phyloP scores from a whole-genome alignment of 768 basidiomycete genomes.

The Tulasnella sp. region DNA sequence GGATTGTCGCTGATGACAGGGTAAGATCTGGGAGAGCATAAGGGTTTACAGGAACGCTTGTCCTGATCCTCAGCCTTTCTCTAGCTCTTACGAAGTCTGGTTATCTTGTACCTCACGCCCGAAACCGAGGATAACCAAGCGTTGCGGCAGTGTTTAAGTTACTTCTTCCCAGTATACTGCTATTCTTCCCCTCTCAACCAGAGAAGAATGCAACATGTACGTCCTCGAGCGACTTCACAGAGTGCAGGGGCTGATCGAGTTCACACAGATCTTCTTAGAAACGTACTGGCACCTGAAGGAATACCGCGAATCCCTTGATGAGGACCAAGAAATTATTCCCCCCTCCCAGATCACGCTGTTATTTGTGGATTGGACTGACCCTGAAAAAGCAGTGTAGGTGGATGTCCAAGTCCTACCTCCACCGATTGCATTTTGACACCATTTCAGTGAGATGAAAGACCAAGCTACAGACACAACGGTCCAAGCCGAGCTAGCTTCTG shows the following conservation, averaged over 20 bases:
- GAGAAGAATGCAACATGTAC: constrained; percentile 59
- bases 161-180: constrained; percentile 83
- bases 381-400: constrained; percentile 37
- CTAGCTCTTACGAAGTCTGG: constrained; percentile 49
- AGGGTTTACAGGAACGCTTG: background rate
- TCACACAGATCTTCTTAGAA: constrained; percentile 40
- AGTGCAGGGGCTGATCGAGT: constrained; percentile 29
- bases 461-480: constrained; percentile 34
- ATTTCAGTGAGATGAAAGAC: constrained; percentile 34
- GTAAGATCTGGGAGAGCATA: constrained; percentile 42
- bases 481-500: constrained; percentile 57
- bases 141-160: constrained; percentile 77
- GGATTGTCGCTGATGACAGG: constrained; percentile 65
- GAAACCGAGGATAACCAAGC: constrained; percentile 76
- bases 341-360: constrained; percentile 37
- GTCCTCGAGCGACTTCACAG: constrained; percentile 35
- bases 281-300: constrained; percentile 38
- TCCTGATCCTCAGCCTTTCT: background rate
- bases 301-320: constrained; percentile 37
- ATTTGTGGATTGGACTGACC: constrained; percentile 43
- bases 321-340: constrained; percentile 35
- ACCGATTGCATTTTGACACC: background rate
- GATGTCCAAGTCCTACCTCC: constrained; percentile 32
- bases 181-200: constrained; percentile 77
- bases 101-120: constrained; percentile 69